Evolutionary conservation across 352 stramenopile genomes (phyloP), one percentile per base, ranked within the genome.

Genomic region (Phytophthora citricola): DNA sequence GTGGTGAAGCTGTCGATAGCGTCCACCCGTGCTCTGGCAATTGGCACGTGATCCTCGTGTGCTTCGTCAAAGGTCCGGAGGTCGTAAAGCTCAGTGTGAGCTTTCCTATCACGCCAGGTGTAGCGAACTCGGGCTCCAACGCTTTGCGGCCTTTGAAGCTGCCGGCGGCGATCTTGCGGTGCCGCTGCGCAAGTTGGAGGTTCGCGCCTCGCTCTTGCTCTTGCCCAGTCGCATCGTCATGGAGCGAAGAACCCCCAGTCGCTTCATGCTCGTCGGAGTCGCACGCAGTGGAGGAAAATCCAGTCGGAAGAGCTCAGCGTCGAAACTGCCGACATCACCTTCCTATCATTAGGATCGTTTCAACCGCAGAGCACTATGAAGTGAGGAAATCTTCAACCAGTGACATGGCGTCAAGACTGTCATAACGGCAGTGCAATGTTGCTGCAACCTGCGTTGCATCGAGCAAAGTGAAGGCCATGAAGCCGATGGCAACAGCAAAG

Each of bases 171-270:
- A 94, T 79, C 48, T 79, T 81, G 17, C 65, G 66, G 62, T 92
- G 86, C 17, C 84, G 84, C 63, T 91, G 82, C n/a, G 84, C 83
- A 27, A 93, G 84, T 50, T 85, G 79, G 53, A 92, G 66, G 15
- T 90, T 59, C 10, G 75, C 84, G 8, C 77, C 79, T n/a, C 78
- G 80, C 51, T 78, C 83, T 43, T 82, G 75, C n/a, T 79, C 65
- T 3, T 17, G 20, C 11, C 20, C 55, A 29, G 9, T 26, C 22
- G 26, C 44, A 58, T 61, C 36, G n/a, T 58, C 50, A 20, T 34
- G 41, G n/a, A 29, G 22, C 14, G 63, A 48, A 40, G 56, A 65
- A 57, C 31, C 24, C 24, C 48, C 45, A 44, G 50, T 64, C 52
- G 65, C 58, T 69, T 64, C 65, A 73, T 73, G 52, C 29, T 47